phyloP scores from a whole-genome alignment of 768 basidiomycete genomes.

The Tylopilus vinaceipallidus region DNA sequence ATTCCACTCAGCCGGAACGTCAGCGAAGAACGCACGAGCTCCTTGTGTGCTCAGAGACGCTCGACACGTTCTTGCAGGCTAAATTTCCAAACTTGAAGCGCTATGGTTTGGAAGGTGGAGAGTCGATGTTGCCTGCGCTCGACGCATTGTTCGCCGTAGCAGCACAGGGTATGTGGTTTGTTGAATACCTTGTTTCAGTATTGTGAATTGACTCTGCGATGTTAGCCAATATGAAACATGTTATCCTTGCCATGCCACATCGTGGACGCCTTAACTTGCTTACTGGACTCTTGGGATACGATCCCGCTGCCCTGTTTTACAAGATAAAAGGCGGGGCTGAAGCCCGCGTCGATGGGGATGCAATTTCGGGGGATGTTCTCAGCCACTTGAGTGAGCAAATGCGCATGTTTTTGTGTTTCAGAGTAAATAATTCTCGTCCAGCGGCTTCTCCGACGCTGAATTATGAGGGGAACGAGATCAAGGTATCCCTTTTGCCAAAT shows the following conservation, averaged over 20 bases:
- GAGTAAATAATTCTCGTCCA: slow-evolving; percentile 19
- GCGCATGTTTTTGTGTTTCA: neutral
- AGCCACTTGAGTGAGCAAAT: slow-evolving; percentile 67
- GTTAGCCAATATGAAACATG: slow-evolving; percentile 62
- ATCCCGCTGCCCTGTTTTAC: slow-evolving; percentile 72
- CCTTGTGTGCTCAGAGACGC: slow-evolving; percentile 71
- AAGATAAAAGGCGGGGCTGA: slow-evolving; percentile 85
- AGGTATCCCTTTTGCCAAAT: slow-evolving; percentile 77
- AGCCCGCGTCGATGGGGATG: slow-evolving; percentile 55
- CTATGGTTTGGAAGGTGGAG: slow-evolving; percentile 89
- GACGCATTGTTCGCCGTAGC: slow-evolving; percentile 73
- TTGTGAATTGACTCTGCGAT: neutral
- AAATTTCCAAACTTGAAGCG: slow-evolving; percentile 90
- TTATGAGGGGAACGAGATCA: slow-evolving; percentile 51
- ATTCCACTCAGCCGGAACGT: slow-evolving; percentile 30
- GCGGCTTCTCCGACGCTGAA: slow-evolving; percentile 63
- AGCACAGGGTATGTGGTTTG: slow-evolving; percentile 44
- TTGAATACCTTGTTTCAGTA: neutral
- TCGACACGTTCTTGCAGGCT: slow-evolving; percentile 81
- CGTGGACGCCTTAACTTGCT: slow-evolving; percentile 85
- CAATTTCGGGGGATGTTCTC: slow-evolving; percentile 80
- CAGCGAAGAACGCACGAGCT: slow-evolving; percentile 65
- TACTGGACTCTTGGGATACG: slow-evolving; percentile 68
- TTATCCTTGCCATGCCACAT: slow-evolving; percentile 85
- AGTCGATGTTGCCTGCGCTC: slow-evolving; percentile 89